Percentiles rank a stretch among this genome's conserved stretches.
phyloP scores from a whole-genome alignment of 129 eudicot species.

The Lactuca sativa region DNA sequence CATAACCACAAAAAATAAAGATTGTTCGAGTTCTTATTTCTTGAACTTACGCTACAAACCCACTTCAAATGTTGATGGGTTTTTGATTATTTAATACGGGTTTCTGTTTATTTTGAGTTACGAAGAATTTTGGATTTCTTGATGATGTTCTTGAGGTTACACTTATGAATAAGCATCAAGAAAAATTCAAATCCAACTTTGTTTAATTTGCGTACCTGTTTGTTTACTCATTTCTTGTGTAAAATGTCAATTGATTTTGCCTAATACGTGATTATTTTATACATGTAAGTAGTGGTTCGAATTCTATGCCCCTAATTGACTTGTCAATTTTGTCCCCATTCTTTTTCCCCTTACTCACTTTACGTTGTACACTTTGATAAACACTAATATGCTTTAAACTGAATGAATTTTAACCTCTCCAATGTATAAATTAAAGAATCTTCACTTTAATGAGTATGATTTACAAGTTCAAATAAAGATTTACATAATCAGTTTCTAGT shows the following conservation, averaged over 20 bases:
- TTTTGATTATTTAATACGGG: slow-evolving; percentile 26
- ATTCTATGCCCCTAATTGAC: slow-evolving; percentile 22
- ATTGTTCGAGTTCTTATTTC: slow-evolving; percentile 8
- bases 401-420: neutral
- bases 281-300: slow-evolving; percentile 2
- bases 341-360: neutral
- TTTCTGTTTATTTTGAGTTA: neutral
- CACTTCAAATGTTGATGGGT: slow-evolving; percentile 22
- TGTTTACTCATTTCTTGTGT: slow-evolving; percentile 5
- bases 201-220: slow-evolving; percentile 2
- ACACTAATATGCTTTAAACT: neutral
- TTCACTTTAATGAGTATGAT: neutral
- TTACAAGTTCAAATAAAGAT: neutral
- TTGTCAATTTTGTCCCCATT: slow-evolving; percentile 14
- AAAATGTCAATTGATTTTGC: slow-evolving; percentile 12
- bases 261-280: slow-evolving; percentile 8
- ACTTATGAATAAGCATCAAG: neutral
- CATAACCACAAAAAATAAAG: neutral
- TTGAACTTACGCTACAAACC: slow-evolving; percentile 4
- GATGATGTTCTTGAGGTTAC: slow-evolving; percentile 15
- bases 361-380: neutral
- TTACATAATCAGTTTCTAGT: neutral
- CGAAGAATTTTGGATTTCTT: slow-evolving; percentile 17
- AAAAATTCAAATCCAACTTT: neutral
- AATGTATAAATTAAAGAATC: neutral